phyloP scores from a whole-genome alignment of 2,329 filamentous ascomycete species.

The Amylocarpus encephaloides region DNA sequence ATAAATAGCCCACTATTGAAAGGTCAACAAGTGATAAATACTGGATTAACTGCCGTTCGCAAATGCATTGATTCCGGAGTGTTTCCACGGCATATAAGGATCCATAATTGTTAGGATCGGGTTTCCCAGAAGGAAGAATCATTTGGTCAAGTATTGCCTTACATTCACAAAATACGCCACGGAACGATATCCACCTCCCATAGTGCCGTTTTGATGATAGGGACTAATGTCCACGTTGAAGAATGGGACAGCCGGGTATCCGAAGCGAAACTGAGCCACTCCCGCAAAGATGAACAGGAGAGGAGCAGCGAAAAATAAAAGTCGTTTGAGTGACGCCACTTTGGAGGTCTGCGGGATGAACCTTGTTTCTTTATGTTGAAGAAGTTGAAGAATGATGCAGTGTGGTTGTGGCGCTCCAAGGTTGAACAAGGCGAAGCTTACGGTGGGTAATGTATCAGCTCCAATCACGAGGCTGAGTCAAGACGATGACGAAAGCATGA shows the following conservation, averaged over 20 bases:
- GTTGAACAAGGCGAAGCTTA: constrained; percentile 2
- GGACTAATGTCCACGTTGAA: background rate
- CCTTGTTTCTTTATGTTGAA: background rate
- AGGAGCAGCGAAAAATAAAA: constrained; percentile 14
- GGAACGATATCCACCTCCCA: constrained; percentile 46
- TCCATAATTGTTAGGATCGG: background rate
- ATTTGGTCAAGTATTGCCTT: constrained; percentile 12
- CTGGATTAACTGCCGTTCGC: background rate
- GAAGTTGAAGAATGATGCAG: background rate
- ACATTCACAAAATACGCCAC: constrained; percentile 75
- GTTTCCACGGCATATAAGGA: too few relatives aligned
- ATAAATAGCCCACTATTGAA: constrained; percentile 63
- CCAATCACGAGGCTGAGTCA: constrained; percentile 16
- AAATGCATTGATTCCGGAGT: too few relatives aligned
- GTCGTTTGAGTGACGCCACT: constrained; percentile 18
- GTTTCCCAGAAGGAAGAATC: background rate
- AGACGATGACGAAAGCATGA: constrained; percentile 7
- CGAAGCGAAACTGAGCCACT: constrained; percentile 15
- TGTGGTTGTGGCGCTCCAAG: background rate
- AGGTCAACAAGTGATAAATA: background rate
- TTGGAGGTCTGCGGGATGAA: constrained; percentile 8
- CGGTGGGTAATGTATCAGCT: constrained; percentile 6
- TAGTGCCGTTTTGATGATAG: constrained; percentile 15
- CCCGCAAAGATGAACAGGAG: constrained; percentile 17
- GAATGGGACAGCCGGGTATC: background rate